A percentile compares a stretch with the other conserved stretches of the same genome.
Conservation (phyloP, 2,329 filamentous ascomycete species). For the Exophiala phaeomuriformis region DNA sequence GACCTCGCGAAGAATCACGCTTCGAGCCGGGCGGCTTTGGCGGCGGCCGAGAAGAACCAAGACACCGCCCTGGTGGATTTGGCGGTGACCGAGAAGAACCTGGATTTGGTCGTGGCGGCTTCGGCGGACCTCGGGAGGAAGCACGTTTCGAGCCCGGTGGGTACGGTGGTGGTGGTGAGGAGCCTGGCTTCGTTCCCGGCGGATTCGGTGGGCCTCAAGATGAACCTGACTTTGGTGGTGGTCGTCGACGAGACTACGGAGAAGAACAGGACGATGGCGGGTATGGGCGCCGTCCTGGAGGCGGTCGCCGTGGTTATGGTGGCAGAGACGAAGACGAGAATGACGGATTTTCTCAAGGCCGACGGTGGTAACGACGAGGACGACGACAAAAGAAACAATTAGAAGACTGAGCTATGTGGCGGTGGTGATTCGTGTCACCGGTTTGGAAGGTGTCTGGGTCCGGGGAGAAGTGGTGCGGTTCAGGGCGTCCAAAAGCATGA, state of each 20-base stretch:
- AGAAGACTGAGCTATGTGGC: not conserved
- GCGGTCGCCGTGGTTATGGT: slow-evolving; percentile 3
- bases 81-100: slow-evolving; percentile 1
- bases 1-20: slow-evolving; percentile 1
- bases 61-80: not conserved
- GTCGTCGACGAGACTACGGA: slow-evolving; percentile 3
- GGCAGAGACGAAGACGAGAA: slow-evolving; percentile 5
- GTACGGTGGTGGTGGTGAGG: not conserved
- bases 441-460: too few species aligned
- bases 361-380: too few species aligned
- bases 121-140: slow-evolving; percentile 2
- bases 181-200: not conserved
- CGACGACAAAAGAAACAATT: too few species aligned
- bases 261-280: not conserved
- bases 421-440: too few species aligned
- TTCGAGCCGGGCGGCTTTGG: not conserved
- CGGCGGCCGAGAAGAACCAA: not conserved
- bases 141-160: slow-evolving; percentile 3
- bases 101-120: slow-evolving; percentile 5
- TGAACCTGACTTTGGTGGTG: not conserved
- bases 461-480: too few species aligned
- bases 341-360: not conserved
- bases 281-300: not conserved
- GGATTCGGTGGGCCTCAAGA: not conserved
- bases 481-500: too few species aligned